phyloP scores from a whole-genome alignment of 2,329 filamentous ascomycete species.

The Bretziella fagacearum region DNA sequence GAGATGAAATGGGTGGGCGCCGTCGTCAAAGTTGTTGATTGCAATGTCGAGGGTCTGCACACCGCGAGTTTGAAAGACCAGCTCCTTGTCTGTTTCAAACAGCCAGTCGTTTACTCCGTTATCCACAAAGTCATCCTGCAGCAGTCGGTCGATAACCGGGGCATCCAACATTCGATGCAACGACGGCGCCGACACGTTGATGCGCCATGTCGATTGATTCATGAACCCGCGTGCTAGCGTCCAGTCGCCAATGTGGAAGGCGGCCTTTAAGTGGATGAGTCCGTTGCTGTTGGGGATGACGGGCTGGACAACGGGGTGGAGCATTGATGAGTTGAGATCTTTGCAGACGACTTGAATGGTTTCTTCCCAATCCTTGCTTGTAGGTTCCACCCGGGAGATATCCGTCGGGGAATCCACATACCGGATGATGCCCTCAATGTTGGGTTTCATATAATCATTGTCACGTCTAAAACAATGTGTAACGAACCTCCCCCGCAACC shows the following conservation, averaged over 20 bases:
- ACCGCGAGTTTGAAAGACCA: constrained; percentile 33
- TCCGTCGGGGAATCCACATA: constrained; percentile 17
- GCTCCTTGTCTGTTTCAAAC: constrained; percentile 21
- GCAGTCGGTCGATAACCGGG: no score
- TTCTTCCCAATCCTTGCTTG: constrained; percentile 33
- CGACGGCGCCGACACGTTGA: constrained; percentile 23
- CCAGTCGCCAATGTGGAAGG: constrained; percentile 39
- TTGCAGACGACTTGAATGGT: constrained; percentile 31
- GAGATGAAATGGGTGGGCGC: constrained; percentile 29
- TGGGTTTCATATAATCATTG: constrained; percentile 21
- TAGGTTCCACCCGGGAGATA: constrained; percentile 16
- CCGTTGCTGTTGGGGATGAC: constrained; percentile 25
- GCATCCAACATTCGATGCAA: constrained; percentile 23
- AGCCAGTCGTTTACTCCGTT: constrained; percentile 20
- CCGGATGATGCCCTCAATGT: constrained; percentile 21
- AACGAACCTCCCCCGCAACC: constrained; percentile 40
- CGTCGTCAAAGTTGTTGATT: constrained; percentile 23
- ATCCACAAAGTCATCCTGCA: no score
- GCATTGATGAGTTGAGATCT: constrained; percentile 34
- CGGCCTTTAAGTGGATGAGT: constrained; percentile 31
- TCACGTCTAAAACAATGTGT: constrained; percentile 24
- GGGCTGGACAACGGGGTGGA: constrained; percentile 25
- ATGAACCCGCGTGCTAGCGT: constrained; percentile 36
- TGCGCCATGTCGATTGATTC: constrained; percentile 33
- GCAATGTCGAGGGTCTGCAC: constrained; percentile 28